Conservation (phyloP, 2,329 filamentous ascomycete species). For the Xylaria sp. region DNA sequence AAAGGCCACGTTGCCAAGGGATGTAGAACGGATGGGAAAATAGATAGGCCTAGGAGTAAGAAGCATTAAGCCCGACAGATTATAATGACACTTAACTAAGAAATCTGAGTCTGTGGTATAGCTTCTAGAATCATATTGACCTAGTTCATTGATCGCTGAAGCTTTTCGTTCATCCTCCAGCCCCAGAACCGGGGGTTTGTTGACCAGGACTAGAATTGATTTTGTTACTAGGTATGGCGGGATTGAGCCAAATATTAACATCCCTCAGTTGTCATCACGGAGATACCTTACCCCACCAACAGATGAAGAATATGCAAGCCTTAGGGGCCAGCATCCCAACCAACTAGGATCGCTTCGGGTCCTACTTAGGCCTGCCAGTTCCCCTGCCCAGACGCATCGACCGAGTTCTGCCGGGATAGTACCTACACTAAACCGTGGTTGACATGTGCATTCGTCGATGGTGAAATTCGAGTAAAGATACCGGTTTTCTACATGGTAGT, state of each 20-base stretch:
- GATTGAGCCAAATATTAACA: not conserved
- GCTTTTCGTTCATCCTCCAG: conserved; percentile 15
- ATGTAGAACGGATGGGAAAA: not conserved
- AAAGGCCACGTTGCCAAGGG: not conserved
- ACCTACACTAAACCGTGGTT: not conserved
- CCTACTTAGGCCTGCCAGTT: conserved; percentile 4
- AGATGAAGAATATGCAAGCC: conserved; percentile 1
- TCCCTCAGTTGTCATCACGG: conserved; percentile 22
- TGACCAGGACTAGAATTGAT: not conserved
- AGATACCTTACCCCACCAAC: conserved; percentile 21
- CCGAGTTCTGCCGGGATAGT: not conserved
- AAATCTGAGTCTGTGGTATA: not conserved
- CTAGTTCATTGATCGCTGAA: conserved; percentile 2
- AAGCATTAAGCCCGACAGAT: not conserved
- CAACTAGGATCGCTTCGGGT: conserved; percentile 7
- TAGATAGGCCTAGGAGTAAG: not conserved
- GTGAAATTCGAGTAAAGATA: too few species aligned
- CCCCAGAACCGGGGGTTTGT: not conserved
- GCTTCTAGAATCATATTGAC: conserved; percentile 13
- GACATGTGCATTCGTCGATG: not conserved
- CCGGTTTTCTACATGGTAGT: too few species aligned
- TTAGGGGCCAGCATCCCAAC: not conserved
- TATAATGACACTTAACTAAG: not conserved
- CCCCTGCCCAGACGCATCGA: conserved; percentile 12
- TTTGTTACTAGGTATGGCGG: not conserved